These are phyloP conservation scores for Helminthosporium solani DNA, from an alignment of 2,329 filamentous ascomycete species.

Conservation along the genomic window DNA sequence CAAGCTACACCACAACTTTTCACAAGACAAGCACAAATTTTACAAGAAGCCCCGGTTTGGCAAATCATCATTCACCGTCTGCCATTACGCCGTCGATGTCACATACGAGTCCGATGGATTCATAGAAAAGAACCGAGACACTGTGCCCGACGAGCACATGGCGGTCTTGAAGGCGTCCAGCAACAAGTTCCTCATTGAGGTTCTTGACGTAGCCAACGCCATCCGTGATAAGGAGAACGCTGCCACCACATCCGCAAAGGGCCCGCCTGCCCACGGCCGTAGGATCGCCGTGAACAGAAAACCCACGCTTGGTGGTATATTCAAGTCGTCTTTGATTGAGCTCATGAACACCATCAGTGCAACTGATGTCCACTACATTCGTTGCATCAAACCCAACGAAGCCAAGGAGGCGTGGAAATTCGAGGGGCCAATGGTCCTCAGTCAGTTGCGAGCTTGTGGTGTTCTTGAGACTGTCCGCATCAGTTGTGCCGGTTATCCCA, in stretches of 20 bases:
- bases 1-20: slow-evolving; percentile 93
- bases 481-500: slow-evolving; percentile 95
- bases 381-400: slow-evolving; percentile 98
- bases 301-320: slow-evolving; percentile 95
- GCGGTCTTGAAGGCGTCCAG: slow-evolving; percentile 81
- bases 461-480: slow-evolving; percentile 97
- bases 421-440: slow-evolving; percentile 97
- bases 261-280: slow-evolving; percentile 64
- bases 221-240: slow-evolving; percentile 85
- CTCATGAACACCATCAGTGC: slow-evolving; percentile 97
- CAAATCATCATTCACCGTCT: slow-evolving; percentile 96
- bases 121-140: slow-evolving; percentile 99
- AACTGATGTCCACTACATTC: slow-evolving; percentile 97
- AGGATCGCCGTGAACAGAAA: slow-evolving; percentile 94
- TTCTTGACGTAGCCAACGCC: slow-evolving; percentile 79
- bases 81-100: slow-evolving; percentile 96
- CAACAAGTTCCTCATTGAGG: slow-evolving; percentile 80
- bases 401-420: slow-evolving; percentile 97
- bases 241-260: slow-evolving; percentile 66
- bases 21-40: slow-evolving; percentile 86
- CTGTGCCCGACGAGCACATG: slow-evolving; percentile 97
- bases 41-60: slow-evolving; percentile 99
- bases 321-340: slow-evolving; percentile 97
- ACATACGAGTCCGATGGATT: slow-evolving; percentile 99
- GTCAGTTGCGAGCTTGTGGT: slow-evolving; percentile 95